Conservation (phyloP, 2,329 filamentous ascomycete genomes). For the Tolypocladium album region DNA sequence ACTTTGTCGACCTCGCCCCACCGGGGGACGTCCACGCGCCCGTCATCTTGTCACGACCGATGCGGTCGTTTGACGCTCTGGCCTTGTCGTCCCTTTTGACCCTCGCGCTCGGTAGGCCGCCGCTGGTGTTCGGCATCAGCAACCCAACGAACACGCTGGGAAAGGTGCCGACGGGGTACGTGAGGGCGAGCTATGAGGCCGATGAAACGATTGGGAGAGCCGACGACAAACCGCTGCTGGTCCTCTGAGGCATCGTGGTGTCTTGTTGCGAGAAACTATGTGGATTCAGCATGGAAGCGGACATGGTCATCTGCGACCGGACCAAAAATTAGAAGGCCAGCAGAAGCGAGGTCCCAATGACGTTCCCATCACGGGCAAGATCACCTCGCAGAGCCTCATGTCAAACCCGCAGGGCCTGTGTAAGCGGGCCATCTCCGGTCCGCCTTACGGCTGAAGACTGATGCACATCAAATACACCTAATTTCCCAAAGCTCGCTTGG, state of each 20-base stretch:
- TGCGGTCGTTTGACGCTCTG: slow-evolving; percentile 8
- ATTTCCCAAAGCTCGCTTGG: neutral
- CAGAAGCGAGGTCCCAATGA: neutral
- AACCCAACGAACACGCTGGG: slow-evolving; percentile 4
- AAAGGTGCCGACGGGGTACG: slow-evolving; percentile 6
- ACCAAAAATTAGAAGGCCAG: neutral
- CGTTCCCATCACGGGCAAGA: too few relatives aligned
- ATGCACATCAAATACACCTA: neutral
- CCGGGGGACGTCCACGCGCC: neutral
- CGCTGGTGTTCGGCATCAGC: slow-evolving; percentile 7
- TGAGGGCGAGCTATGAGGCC: slow-evolving; percentile 5
- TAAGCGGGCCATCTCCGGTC: neutral
- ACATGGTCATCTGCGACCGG: neutral
- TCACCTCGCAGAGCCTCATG: neutral
- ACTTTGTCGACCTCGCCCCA: slow-evolving; percentile 8
- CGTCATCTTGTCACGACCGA: slow-evolving; percentile 5
- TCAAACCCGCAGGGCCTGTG: neutral
- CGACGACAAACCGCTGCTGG: slow-evolving; percentile 1
- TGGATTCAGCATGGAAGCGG: neutral
- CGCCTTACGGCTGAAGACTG: neutral
- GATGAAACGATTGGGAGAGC: slow-evolving; percentile 2
- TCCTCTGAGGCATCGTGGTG: neutral
- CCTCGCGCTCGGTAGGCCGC: slow-evolving; percentile 5
- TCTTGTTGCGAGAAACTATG: neutral
- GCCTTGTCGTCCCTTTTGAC: slow-evolving; percentile 6